Percentiles rank a stretch among this genome's conserved stretches.
Conservation (phyloP, 2,329 filamentous ascomycete species). For the Fusarium acutatum region DNA sequence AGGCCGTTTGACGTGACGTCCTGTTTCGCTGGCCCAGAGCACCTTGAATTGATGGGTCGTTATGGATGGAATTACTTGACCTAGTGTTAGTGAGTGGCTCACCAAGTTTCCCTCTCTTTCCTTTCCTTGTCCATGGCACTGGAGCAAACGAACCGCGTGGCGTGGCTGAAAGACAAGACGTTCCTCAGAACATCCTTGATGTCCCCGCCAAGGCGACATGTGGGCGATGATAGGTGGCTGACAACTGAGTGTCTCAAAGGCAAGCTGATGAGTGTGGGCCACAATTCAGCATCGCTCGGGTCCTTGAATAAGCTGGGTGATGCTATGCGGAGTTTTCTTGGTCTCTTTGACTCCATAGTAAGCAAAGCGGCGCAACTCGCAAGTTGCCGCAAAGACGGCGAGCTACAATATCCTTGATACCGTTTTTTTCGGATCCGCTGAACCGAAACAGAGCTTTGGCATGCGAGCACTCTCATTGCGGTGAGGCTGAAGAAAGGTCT, state of each 20-base stretch:
- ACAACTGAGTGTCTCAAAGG: slow-evolving; percentile 11
- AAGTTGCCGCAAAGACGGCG: slow-evolving; percentile 12
- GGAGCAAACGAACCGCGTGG: slow-evolving; percentile 16
- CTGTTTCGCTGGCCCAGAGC: background rate
- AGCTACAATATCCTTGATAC: background rate
- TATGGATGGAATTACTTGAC: background rate
- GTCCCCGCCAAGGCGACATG: background rate
- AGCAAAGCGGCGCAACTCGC: background rate
- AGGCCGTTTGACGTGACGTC: background rate
- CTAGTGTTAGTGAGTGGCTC: background rate
- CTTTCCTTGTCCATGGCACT: slow-evolving; percentile 20
- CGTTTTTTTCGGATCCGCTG: background rate
- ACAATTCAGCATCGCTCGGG: background rate
- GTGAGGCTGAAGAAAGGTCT: slow-evolving; percentile 9
- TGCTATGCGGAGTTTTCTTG: slow-evolving; percentile 28
- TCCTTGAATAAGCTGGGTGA: background rate
- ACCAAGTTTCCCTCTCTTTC: slow-evolving; percentile 13
- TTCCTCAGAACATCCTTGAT: background rate
- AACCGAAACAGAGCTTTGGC: slow-evolving; percentile 9
- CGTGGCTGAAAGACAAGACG: slow-evolving; percentile 23
- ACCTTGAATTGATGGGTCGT: background rate
- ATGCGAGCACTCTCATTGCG: background rate
- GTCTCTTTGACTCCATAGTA: slow-evolving; percentile 12
- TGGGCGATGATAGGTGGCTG: background rate
- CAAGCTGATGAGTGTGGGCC: background rate